phyloP scores from a whole-genome alignment of 176 grass and related monocot species.

The Alloteropsis semialata region DNA sequence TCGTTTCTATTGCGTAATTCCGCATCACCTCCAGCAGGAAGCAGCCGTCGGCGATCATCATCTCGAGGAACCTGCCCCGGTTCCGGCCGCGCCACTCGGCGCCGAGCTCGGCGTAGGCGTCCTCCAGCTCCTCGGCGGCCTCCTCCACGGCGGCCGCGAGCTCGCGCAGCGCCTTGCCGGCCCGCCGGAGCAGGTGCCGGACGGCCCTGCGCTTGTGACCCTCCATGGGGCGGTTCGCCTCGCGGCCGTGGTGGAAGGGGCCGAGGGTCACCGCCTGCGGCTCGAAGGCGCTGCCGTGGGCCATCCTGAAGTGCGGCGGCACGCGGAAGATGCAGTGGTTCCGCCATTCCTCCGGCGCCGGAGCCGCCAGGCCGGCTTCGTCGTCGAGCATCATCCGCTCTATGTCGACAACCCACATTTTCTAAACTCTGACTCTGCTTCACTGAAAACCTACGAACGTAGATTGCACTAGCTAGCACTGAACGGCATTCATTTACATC shows the following conservation, averaged over 20 bases:
- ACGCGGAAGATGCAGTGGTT: conserved; percentile 46
- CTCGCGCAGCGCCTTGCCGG: background rate
- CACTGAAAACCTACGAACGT: too few relatives aligned
- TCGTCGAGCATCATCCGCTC: background rate
- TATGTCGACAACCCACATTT: conserved; percentile 30
- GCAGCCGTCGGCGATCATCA: conserved; percentile 50
- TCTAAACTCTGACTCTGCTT: background rate
- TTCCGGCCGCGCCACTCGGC: conserved; percentile 10
- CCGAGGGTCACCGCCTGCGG: conserved; percentile 42
- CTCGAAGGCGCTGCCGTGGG: conserved; percentile 11
- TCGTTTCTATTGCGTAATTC: background rate
- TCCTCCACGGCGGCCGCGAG: conserved; percentile 24
- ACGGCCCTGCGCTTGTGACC: conserved; percentile 46
- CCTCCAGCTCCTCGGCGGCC: conserved; percentile 21
- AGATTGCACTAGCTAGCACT: too few relatives aligned
- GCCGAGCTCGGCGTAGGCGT: conserved; percentile 20
- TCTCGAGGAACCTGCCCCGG: conserved; percentile 22
- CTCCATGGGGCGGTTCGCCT: conserved; percentile 33
- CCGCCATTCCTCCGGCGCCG: conserved; percentile 30
- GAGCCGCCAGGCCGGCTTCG: background rate
- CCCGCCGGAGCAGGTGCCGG: conserved; percentile 31
- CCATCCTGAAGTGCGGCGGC: conserved; percentile 38
- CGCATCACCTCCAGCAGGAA: conserved; percentile 59
- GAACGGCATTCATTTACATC: too few relatives aligned
- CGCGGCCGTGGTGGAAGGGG: conserved; percentile 41